phyloP scores from a whole-genome alignment of 768 basidiomycete genomes.

The Lentinula edodes region DNA sequence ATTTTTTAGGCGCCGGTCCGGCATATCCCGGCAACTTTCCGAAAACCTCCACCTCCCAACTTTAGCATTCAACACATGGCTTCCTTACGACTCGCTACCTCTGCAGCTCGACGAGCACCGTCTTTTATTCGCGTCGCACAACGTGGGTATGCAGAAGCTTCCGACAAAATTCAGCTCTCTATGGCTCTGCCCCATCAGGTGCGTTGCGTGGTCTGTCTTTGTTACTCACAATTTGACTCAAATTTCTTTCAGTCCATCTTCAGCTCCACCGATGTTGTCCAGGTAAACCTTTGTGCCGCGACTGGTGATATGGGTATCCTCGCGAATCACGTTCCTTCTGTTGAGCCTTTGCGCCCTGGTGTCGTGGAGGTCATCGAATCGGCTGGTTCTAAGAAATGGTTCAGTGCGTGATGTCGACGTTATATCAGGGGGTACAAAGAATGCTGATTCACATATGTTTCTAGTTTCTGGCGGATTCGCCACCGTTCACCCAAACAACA shows the following conservation, averaged over 20 bases:
- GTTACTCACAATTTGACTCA: conserved; percentile 3
- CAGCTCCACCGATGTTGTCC: conserved; percentile 85
- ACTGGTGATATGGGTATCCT: conserved; percentile 99
- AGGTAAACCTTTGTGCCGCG: conserved; percentile 92
- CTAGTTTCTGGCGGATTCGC: conserved; percentile 95
- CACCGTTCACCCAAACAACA: conserved; percentile 96
- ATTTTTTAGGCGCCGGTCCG: not conserved
- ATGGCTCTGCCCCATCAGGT: conserved; percentile 96
- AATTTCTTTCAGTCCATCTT: conserved; percentile 66
- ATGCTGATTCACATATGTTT: not conserved
- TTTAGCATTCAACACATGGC: conserved; percentile 47
- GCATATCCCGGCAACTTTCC: not conserved
- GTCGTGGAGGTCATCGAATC: conserved; percentile 92
- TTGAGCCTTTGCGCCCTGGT: conserved; percentile 92
- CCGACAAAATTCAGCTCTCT: conserved; percentile 88
- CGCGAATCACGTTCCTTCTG: conserved; percentile 97
- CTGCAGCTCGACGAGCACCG: conserved; percentile 57
- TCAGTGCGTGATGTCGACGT: conserved; percentile 55
- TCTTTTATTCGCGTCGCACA: conserved; percentile 45
- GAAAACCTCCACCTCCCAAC: conserved; percentile 1
- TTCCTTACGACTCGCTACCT: conserved; percentile 64
- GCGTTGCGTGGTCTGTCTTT: conserved; percentile 19
- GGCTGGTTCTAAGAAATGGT: conserved; percentile 87
- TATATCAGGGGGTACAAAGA: not conserved
- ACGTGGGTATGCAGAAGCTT: conserved; percentile 89